These are phyloP conservation scores for Pouteria glomerata DNA, from an alignment of 148 eudicot species.

Conservation along the genomic window DNA sequence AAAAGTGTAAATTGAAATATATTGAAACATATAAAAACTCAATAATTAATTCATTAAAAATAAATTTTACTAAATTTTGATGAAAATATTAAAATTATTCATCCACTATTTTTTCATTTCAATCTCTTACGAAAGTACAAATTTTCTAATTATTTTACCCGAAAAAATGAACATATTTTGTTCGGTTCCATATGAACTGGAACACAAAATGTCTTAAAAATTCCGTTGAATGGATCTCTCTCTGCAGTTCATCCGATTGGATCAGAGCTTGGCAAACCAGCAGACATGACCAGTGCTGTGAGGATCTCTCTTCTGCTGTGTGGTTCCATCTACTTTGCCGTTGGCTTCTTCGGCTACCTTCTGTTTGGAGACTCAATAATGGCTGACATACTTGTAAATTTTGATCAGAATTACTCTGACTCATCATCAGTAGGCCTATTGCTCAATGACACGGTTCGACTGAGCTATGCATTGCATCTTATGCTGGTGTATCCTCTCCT, in stretches of 20 bases:
- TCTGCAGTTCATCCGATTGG: constrained; percentile 86
- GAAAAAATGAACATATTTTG: too few species aligned
- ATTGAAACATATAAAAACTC: too few species aligned
- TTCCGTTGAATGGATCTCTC: too few species aligned
- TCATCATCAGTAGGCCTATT: constrained; percentile 34
- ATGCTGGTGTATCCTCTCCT: constrained; percentile 78
- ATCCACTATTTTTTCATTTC: too few species aligned
- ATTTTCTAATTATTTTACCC: too few species aligned
- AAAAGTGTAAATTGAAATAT: too few species aligned
- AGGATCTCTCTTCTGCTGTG: constrained; percentile 70
- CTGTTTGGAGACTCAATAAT: constrained; percentile 82
- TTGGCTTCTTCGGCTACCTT: constrained; percentile 86
- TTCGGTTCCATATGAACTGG: too few species aligned
- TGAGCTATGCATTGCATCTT: constrained; percentile 88
- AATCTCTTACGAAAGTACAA: too few species aligned
- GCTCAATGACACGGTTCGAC: constrained; percentile 58
- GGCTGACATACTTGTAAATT: constrained; percentile 84
- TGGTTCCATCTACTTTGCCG: constrained; percentile 57
- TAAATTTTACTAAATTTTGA: too few species aligned
- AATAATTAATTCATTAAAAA: too few species aligned
- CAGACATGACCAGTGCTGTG: constrained; percentile 61
- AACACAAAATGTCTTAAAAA: too few species aligned
- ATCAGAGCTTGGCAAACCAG: constrained; percentile 64
- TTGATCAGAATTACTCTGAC: constrained; percentile 63
- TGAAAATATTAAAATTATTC: too few species aligned